A percentile compares a stretch with the other conserved stretches of the same genome.
Conservation (phyloP, 2,329 filamentous ascomycete genomes). For the Paraconiothyrium brasiliense region DNA sequence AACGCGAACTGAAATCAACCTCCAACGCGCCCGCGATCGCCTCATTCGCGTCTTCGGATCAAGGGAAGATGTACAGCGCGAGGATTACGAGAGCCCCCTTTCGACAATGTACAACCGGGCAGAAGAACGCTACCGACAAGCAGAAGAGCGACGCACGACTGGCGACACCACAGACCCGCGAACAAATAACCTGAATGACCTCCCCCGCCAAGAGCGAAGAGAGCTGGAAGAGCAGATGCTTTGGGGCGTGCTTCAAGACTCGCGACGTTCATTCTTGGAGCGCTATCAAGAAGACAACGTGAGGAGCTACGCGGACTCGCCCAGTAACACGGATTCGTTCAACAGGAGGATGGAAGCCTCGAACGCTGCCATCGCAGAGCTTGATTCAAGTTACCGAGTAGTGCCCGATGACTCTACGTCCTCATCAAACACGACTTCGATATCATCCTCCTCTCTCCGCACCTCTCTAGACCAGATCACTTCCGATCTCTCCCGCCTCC, state of each 20-base stretch:
- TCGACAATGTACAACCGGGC: constrained; percentile 58
- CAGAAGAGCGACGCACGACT: constrained; percentile 47
- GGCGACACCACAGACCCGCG: constrained; percentile 33
- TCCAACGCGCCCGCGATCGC: constrained; percentile 39
- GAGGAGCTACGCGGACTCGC: constrained; percentile 28
- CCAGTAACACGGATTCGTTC: too few relatives aligned
- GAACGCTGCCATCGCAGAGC: not conserved
- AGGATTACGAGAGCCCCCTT: constrained; percentile 60
- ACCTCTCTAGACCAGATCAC: constrained; percentile 30
- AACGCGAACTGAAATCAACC: constrained; percentile 27
- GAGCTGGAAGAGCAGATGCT: constrained; percentile 45
- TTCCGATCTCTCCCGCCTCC: constrained; percentile 29
- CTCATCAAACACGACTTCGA: constrained; percentile 16
- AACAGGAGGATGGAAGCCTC: too few relatives aligned
- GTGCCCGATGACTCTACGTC: constrained; percentile 4
- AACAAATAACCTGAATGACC: constrained; percentile 27
- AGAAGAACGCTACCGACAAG: constrained; percentile 53
- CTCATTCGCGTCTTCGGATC: constrained; percentile 55
- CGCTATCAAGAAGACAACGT: constrained; percentile 31
- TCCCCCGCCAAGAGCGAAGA: constrained; percentile 37
- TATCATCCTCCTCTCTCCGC: constrained; percentile 21
- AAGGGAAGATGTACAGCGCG: constrained; percentile 57
- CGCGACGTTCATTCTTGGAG: constrained; percentile 22
- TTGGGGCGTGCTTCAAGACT: constrained; percentile 45
- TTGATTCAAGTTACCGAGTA: not conserved